Conservation (phyloP, 176 grass and related monocot genomes). For the Aegilops bicornis region DNA sequence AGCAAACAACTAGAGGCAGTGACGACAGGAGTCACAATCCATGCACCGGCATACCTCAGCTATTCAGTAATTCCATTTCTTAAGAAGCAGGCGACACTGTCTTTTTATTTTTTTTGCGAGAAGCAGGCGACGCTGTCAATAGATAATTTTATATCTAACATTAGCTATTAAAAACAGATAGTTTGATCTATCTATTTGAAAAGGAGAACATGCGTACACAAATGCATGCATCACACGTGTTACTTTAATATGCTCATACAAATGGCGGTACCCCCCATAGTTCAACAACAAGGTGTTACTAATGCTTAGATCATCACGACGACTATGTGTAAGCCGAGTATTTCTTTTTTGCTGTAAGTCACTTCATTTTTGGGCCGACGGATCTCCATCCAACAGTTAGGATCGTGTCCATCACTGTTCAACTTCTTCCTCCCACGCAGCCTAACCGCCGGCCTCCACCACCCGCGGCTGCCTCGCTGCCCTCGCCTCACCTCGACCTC, state of each 20-base stretch:
- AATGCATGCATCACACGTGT: neutral
- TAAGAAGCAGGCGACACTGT: too few species aligned
- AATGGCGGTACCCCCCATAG: neutral
- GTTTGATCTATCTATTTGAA: neutral
- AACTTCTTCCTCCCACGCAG: too few species aligned
- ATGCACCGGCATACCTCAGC: neutral
- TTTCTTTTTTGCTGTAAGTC: too few species aligned
- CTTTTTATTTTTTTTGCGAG: too few species aligned
- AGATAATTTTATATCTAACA: neutral
- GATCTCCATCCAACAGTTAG: too few species aligned
- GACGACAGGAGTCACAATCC: neutral
- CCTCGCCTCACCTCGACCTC: too few species aligned
- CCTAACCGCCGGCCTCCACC: too few species aligned
- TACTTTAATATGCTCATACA: neutral
- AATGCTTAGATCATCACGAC: too few species aligned
- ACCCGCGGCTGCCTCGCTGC: too few species aligned
- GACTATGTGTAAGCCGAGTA: too few species aligned
- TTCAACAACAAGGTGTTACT: neutral
- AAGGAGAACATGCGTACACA: neutral
- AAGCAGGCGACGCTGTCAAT: neutral
- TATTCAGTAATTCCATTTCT: neutral
- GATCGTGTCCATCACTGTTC: too few species aligned
- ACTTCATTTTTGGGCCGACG: too few species aligned
- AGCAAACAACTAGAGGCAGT: constrained; percentile 12
- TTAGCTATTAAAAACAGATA: neutral